phyloP scores from a whole-genome alignment of 2,329 filamentous ascomycete species.

The Trichophyton rubrum region DNA sequence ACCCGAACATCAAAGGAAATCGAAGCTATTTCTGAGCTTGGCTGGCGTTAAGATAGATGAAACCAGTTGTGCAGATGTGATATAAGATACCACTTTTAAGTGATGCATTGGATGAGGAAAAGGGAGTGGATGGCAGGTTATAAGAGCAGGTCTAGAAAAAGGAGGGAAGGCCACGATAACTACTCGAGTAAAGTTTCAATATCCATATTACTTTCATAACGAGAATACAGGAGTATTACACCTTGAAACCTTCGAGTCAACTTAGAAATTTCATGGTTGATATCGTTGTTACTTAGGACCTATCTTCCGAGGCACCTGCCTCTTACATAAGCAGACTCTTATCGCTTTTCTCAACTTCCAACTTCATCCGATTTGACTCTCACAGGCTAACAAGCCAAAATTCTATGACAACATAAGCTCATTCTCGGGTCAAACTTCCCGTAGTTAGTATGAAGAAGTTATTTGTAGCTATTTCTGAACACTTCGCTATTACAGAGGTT shows the following conservation, averaged over 20 bases:
- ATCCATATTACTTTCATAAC: not conserved
- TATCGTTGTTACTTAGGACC: too few species aligned
- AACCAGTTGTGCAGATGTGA: not conserved
- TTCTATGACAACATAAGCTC: too few species aligned
- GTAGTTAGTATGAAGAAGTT: too few species aligned
- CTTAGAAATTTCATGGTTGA: too few species aligned
- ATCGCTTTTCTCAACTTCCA: too few species aligned
- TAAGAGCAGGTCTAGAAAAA: not conserved
- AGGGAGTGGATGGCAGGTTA: not conserved
- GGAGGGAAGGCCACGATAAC: not conserved
- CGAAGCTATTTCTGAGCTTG: not conserved
- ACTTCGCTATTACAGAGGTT: too few species aligned
- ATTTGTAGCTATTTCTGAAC: too few species aligned
- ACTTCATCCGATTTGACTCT: too few species aligned
- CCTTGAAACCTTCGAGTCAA: not conserved
- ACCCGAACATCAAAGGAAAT: not conserved
- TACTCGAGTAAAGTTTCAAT: not conserved
- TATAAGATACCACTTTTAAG: not conserved
- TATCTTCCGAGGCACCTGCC: too few species aligned
- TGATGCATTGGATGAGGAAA: not conserved
- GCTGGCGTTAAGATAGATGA: conserved; percentile 2
- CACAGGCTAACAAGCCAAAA: too few species aligned
- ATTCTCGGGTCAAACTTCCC: too few species aligned
- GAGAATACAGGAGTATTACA: not conserved
- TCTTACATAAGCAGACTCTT: too few species aligned